Conservation (phyloP, 495 filamentous ascomycete genomes). For the Elasticomyces elasticus region DNA sequence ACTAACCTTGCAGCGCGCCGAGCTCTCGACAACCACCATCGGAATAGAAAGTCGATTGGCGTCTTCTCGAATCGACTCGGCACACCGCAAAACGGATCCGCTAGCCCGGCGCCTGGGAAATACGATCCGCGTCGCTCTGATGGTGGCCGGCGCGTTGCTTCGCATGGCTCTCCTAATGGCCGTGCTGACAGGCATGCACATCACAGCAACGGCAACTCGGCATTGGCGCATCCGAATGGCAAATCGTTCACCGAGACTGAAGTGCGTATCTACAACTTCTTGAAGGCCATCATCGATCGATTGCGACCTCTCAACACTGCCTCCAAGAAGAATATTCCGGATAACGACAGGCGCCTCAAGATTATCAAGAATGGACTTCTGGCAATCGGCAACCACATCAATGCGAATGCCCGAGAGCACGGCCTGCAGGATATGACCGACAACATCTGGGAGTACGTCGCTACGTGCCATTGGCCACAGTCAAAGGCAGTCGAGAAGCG, state of each 20-base stretch:
- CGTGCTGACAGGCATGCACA: slow-evolving; percentile 31
- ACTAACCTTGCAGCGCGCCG: slow-evolving; percentile 58
- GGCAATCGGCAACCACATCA: slow-evolving; percentile 44
- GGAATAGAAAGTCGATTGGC: slow-evolving; percentile 39
- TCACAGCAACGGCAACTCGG: slow-evolving; percentile 12
- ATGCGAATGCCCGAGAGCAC: slow-evolving; percentile 26
- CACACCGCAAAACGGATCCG: slow-evolving; percentile 11
- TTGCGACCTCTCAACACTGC: slow-evolving; percentile 48
- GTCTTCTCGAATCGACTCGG: slow-evolving; percentile 15
- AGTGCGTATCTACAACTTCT: slow-evolving; percentile 45
- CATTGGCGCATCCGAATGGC: slow-evolving; percentile 8
- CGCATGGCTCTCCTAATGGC: slow-evolving; percentile 46
- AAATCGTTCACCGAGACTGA: slow-evolving; percentile 28
- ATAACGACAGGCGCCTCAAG: slow-evolving; percentile 47
- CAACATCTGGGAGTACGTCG: slow-evolving; percentile 26
- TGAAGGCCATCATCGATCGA: slow-evolving; percentile 51
- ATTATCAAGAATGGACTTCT: slow-evolving; percentile 43
- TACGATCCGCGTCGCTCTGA: slow-evolving; percentile 6
- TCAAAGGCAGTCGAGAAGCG: slow-evolving; percentile 17
- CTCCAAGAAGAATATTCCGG: slow-evolving; percentile 54
- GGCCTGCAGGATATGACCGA: slow-evolving; percentile 27
- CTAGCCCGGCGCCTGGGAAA: slow-evolving; percentile 17
- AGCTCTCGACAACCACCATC: slow-evolving; percentile 79
- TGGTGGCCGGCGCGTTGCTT: too few species aligned
- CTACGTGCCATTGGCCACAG: slow-evolving; percentile 32